A percentile compares a stretch with the other conserved stretches of the same genome.
phyloP scores from a whole-genome alignment of 2,329 filamentous ascomycete genomes.

The Stachybotrys chartarum region DNA sequence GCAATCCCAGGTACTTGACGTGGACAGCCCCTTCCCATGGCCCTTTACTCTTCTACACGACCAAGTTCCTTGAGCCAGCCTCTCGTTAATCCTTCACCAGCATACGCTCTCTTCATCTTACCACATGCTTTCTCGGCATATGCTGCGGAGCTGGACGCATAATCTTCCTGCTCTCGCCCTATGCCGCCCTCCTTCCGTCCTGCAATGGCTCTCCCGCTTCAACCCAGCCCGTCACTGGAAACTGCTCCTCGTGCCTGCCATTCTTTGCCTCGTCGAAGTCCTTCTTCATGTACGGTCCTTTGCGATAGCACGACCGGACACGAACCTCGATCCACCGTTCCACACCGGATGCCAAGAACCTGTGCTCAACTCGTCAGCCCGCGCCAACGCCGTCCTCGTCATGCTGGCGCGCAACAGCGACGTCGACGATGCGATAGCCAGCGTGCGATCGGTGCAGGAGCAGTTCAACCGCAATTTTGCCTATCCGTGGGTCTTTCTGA shows the following conservation, averaged over 20 bases:
- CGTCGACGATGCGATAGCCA: constrained; percentile 28
- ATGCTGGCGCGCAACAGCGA: constrained; percentile 40
- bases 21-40: no score
- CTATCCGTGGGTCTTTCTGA: constrained; percentile 39
- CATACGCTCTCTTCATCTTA: no score
- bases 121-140: not conserved
- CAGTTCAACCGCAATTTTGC: constrained; percentile 40
- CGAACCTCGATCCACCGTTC: constrained; percentile 31
- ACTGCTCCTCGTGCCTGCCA: not conserved
- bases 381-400: constrained; percentile 36
- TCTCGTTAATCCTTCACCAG: no score
- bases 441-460: constrained; percentile 31
- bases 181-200: not conserved
- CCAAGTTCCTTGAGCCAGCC: no score
- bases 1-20: no score
- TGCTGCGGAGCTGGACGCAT: not conserved
- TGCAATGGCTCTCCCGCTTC: not conserved
- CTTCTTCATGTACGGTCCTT: constrained; percentile 24
- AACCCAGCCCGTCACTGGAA: not conserved
- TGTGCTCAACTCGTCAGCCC: constrained; percentile 18
- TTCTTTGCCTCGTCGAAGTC: not conserved
- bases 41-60: no score
- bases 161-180: not conserved
- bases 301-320: constrained; percentile 23
- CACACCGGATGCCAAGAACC: constrained; percentile 31